Evolutionary conservation across 2,329 filamentous ascomycete genomes (phyloP), one percentile per base, ranked within the genome.

Genomic region (Colletotrichum phormii): DNA sequence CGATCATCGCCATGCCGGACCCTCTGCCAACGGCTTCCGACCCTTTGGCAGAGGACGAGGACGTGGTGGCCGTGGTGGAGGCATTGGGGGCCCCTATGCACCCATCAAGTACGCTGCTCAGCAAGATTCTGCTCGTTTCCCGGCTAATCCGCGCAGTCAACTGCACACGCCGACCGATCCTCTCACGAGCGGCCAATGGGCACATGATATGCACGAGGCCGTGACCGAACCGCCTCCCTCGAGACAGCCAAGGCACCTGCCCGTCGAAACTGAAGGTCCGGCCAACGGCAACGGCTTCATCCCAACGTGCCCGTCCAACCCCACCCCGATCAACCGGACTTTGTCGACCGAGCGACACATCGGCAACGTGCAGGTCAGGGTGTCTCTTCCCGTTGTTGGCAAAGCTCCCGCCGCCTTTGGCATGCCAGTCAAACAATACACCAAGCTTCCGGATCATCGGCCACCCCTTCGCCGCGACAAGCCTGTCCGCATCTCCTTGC

Each of bases 401-500:
- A 89, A 91, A 77, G 88, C 89, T 35, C 89, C 95, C 6, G 89
- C 93, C 58, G 84, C 90, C 54, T 95, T 96, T 80, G 92, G 92
- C 74, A 90, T 97, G 75, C 90, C 94, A 59, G 91, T 97, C 76
- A 97, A 94, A 81, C 94, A 97, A 79, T 96, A 99, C 83, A 98
- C 95, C 53, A 95, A 96, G 77, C 89, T 99, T 61, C 97, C 97
- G 24, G 95, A 98, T 80, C 97, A 98, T 82, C 92, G 97, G 26
- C 97, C 97, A 24, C 97, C 97, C 64, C 89, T 99, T 61, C 93
- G 97, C 75, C 92, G 97, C 77, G 97, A 99, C 85, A 99, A 98
- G 81, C 97, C 97, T 8, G 97, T 98, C 53, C 93, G 97, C 63
- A 94, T 99, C 76, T 98, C 95, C 9, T 87, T 99, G 54, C 96